Percentiles rank a stretch among this genome's conserved stretches.
These are phyloP conservation scores for Xylaria castorea DNA, from an alignment of 495 filamentous ascomycete genomes.

Conservation along the genomic window DNA sequence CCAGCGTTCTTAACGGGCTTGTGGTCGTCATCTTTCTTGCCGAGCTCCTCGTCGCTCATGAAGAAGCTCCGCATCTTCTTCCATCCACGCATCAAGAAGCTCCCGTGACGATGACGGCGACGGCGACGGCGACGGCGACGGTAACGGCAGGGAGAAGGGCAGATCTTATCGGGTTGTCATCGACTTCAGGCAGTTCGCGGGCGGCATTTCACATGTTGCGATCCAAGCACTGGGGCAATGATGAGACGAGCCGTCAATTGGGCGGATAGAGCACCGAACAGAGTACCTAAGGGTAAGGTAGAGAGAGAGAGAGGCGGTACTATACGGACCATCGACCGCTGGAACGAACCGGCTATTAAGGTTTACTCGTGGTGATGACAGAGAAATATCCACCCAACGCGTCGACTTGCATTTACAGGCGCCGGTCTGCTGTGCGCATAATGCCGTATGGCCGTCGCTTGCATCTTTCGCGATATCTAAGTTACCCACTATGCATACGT, in stretches of 20 bases:
- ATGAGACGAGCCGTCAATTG: neutral
- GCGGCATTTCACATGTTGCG: conserved; percentile 27
- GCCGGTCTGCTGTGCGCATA: neutral
- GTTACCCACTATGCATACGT: no score
- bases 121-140: neutral
- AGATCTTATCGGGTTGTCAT: conserved; percentile 24
- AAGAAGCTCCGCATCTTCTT: conserved; percentile 50
- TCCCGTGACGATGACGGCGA: conserved; percentile 25
- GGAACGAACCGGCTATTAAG: neutral
- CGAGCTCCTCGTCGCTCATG: conserved; percentile 51
- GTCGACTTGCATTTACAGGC: neutral
- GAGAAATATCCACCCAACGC: neutral
- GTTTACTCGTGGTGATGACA: neutral
- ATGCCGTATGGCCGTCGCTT: conserved; percentile 5
- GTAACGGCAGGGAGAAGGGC: neutral
- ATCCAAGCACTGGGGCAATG: conserved; percentile 5
- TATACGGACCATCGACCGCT: neutral
- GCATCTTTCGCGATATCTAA: neutral
- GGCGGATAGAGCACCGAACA: neutral
- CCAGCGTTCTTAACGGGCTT: conserved; percentile 39
- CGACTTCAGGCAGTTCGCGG: neutral
- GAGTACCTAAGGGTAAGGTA: neutral
- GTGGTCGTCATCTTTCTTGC: conserved; percentile 60
- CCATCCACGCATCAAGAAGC: conserved; percentile 38
- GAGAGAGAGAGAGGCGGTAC: neutral